Conservation (phyloP, 2,329 filamentous ascomycete species). For the Fusarium sp. region DNA sequence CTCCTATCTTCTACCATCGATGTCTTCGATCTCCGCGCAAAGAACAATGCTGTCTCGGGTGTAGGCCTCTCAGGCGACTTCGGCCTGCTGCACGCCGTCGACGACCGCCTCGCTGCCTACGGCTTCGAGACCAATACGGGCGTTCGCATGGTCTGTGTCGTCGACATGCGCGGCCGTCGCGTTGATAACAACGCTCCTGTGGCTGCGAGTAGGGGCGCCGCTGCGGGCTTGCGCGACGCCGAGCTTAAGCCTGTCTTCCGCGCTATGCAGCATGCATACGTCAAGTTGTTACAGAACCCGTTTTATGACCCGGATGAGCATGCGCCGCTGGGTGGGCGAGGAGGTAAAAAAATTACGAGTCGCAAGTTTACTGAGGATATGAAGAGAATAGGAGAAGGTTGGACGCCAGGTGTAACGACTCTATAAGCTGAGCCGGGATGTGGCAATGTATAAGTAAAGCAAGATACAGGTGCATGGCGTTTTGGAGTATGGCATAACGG, state of each 20-base stretch:
- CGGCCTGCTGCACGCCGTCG: constrained; percentile 90
- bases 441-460: constrained; percentile 29
- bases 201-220: constrained; percentile 51
- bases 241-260: constrained; percentile 92
- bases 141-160: constrained; percentile 87
- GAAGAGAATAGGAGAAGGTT: constrained; percentile 84
- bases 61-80: constrained; percentile 80
- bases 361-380: constrained; percentile 84
- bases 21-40: constrained; percentile 88
- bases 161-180: constrained; percentile 86
- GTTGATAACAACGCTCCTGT: constrained; percentile 50
- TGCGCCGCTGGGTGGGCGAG: constrained; percentile 66
- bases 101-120: constrained; percentile 93
- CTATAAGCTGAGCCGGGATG: constrained; percentile 62
- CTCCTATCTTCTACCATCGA: constrained; percentile 92
- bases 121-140: constrained; percentile 97
- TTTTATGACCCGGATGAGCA: constrained; percentile 94
- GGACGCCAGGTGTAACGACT: constrained; percentile 78
- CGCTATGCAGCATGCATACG: constrained; percentile 92
- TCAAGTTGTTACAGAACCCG: constrained; percentile 88
- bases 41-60: constrained; percentile 68
- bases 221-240: constrained; percentile 81
- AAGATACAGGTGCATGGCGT: constrained; percentile 46
- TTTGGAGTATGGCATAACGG: constrained; percentile 45
- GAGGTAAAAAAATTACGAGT: constrained; percentile 81